phyloP scores from a whole-genome alignment of 129 eudicot species.

The Flaveria sonorensis region DNA sequence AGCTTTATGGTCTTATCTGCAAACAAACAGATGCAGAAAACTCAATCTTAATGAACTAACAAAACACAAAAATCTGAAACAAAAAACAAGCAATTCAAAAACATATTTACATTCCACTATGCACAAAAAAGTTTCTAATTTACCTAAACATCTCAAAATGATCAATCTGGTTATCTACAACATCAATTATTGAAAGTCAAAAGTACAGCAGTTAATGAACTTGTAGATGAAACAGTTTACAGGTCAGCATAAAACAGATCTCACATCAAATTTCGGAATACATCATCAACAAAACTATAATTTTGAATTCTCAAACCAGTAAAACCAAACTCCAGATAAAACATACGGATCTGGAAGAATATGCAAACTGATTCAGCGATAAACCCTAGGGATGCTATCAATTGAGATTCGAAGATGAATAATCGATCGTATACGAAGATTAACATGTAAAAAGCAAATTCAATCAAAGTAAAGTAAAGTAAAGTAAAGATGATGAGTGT shows the following conservation, averaged over 20 bases:
- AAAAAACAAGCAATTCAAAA: background rate
- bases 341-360: slow-evolving; percentile 1
- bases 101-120: background rate
- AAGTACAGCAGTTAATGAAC: background rate
- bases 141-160: background rate
- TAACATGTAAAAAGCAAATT: background rate
- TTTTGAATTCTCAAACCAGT: background rate
- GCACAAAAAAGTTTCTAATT: background rate
- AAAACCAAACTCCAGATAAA: slow-evolving; percentile 10
- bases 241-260: slow-evolving; percentile 19
- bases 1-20: slow-evolving; percentile 19
- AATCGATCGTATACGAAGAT: slow-evolving; percentile 8
- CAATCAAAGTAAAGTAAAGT: background rate
- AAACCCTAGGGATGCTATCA: background rate
- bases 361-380: background rate
- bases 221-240: background rate
- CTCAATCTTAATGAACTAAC: background rate
- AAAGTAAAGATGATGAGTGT: slow-evolving; percentile 3
- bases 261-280: slow-evolving; percentile 3
- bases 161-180: slow-evolving; percentile 8
- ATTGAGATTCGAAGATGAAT: slow-evolving; percentile 7
- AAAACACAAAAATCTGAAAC: background rate
- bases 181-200: background rate
- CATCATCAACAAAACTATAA: background rate
- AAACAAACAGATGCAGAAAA: slow-evolving; percentile 7